Base-by-base conservation (phyloP, 2,329 filamentous ascomycete species). In the Microdochium trichocladiopsis region DNA sequence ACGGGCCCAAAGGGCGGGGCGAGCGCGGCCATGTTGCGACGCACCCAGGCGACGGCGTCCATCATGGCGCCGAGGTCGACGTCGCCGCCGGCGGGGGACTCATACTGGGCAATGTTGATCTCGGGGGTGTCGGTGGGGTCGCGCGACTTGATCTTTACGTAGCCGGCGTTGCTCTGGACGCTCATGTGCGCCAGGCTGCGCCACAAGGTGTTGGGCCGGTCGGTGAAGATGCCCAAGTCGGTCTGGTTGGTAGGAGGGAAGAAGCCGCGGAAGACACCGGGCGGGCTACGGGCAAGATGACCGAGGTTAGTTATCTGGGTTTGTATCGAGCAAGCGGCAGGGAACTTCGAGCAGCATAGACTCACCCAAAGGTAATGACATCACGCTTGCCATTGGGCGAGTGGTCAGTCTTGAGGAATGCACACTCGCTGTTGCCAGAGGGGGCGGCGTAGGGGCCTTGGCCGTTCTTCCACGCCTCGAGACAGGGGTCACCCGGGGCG, bases 41-140 rank as follows among this genome's bases (percentile, higher is more conserved):
- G 45, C 16, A 24, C 45, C 45, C 45, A 48, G 10, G 45, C 45
- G 6, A 48, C 45, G 4, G 25, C 74, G 53, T 80, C 74, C 24
- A 69, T 66, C 8, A 77, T 50, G 1, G 74, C 73, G 28, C 79
- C 75, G 12, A 68, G 59, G 24, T 69, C 61, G 48, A 71, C 66
- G 2, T 61, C 64, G 3, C 71, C 63, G 36, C 73, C 73, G 2
- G 66, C 63, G 45, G 66, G 63, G 72, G 60, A 74, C 58, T 69
- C 75, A 56, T 73, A 37, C 33, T 9, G 6, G 33, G 33, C 72
- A 63, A 76, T 76, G 50, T 67, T 63, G 54, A 79, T 79, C 16
- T 72, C 61, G 0, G 78, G 78, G 6, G 71, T 67, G 47, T 79
- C 77, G 14, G 73, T 72, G 0, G 78, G 78, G 58, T 80, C 71